phyloP scores from a whole-genome alignment of 768 basidiomycete species.

The Hydnomerulius pinastri region DNA sequence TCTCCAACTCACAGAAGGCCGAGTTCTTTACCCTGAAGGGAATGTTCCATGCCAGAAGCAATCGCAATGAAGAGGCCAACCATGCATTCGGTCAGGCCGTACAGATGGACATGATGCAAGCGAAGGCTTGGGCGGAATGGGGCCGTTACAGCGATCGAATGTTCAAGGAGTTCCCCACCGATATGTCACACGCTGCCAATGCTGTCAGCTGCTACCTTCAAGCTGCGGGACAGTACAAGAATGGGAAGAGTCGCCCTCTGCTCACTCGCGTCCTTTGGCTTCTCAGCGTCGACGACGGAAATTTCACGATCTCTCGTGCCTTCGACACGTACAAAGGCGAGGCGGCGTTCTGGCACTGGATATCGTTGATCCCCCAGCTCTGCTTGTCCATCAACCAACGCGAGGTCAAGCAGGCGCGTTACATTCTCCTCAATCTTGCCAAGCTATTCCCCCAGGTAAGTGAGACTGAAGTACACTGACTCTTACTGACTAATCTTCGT shows the following conservation, averaged over 20 bases:
- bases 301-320: constrained; percentile 69
- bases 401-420: constrained; percentile 91
- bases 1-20: constrained; percentile 90
- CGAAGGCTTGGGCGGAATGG: constrained; percentile 99
- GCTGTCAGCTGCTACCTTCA: constrained; percentile 98
- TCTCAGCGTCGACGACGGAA: constrained; percentile 84
- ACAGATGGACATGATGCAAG: constrained; percentile 91
- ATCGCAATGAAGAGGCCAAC: constrained; percentile 87
- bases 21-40: constrained; percentile 99
- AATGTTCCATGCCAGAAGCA: constrained; percentile 93
- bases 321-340: constrained; percentile 98
- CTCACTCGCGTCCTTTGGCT: constrained; percentile 96
- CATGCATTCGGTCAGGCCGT: constrained; percentile 93
- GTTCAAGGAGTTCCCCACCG: constrained; percentile 83
- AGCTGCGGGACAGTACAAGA: constrained; percentile 95
- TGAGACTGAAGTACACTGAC: constrained; percentile 4
- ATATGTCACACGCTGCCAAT: constrained; percentile 77
- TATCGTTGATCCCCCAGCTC: constrained; percentile 93
- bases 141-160: constrained; percentile 90
- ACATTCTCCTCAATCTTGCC: constrained; percentile 86
- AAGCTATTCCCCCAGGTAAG: constrained; percentile 90
- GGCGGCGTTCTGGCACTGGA: constrained; percentile 98
- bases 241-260: constrained; percentile 86
- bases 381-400: constrained; percentile 86
- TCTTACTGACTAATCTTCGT: constrained; percentile 8